These are phyloP conservation scores for Hymenoscyphus albidus DNA, from an alignment of 2,329 filamentous ascomycete genomes.

Conservation along the genomic window DNA sequence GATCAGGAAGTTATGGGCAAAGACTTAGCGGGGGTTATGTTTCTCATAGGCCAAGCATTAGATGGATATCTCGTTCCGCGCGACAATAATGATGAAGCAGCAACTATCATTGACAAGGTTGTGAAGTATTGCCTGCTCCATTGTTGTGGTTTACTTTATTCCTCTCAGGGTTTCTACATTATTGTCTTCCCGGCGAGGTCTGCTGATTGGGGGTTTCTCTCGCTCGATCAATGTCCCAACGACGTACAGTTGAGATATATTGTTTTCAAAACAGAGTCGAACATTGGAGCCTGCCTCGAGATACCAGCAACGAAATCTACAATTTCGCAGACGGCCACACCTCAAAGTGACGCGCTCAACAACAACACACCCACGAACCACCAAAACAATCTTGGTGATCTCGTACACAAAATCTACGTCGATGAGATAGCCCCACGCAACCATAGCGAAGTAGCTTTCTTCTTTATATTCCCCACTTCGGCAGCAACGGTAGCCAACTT, in stretches of 20 bases:
- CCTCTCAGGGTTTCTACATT: conserved; percentile 20
- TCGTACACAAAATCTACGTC: conserved; percentile 25
- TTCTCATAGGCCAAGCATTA: conserved; percentile 15
- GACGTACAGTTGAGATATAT: conserved; percentile 25
- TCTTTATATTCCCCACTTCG: conserved; percentile 46
- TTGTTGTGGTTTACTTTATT: conserved; percentile 24
- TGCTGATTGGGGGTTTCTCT: conserved; percentile 32
- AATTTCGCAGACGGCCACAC: background rate
- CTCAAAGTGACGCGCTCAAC: background rate
- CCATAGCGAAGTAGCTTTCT: conserved; percentile 38
- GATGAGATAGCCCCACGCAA: conserved; percentile 19
- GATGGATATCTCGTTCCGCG: conserved; percentile 18
- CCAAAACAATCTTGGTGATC: conserved; percentile 17
- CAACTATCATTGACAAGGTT: conserved; percentile 18
- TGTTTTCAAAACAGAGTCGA: conserved; percentile 22
- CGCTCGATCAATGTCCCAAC: conserved; percentile 4
- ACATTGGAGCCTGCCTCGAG: conserved; percentile 5
- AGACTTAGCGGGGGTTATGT: conserved; percentile 20
- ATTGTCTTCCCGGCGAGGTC: conserved; percentile 27
- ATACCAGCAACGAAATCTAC: background rate
- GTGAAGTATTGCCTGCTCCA: conserved; percentile 23
- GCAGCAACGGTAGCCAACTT: conserved; percentile 37
- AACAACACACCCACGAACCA: conserved; percentile 7
- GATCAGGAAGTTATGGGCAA: conserved; percentile 26
- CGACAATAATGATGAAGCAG: conserved; percentile 12